phyloP scores from a whole-genome alignment of 2,329 filamentous ascomycete genomes.

The Botrytis pseudocinerea region DNA sequence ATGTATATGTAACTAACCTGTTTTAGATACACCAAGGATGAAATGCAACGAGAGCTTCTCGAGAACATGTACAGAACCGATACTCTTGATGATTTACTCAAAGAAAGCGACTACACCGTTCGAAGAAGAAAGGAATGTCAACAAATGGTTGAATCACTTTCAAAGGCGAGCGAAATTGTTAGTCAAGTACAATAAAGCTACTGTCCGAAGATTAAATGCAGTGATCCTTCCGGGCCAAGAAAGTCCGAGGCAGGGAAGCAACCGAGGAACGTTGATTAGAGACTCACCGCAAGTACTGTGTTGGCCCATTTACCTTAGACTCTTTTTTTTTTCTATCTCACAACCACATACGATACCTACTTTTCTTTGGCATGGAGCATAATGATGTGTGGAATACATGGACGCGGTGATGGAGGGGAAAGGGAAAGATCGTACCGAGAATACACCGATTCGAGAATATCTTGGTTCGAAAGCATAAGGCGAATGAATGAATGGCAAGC shows the following conservation, averaged over 20 bases:
- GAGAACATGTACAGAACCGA: conserved; percentile 96
- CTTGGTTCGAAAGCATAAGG: conserved; percentile 28
- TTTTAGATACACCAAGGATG: conserved; percentile 84
- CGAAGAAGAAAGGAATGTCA: conserved; percentile 96
- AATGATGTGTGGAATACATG: conserved; percentile 34
- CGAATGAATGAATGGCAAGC: conserved; percentile 27
- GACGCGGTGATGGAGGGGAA: conserved; percentile 27
- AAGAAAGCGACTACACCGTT: conserved; percentile 97
- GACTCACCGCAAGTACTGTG: conserved; percentile 28
- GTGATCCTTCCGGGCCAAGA: conserved; percentile 25
- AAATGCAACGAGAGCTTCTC: conserved; percentile 96
- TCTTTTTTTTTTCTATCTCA: conserved; percentile 27
- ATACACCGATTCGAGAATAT: conserved; percentile 13
- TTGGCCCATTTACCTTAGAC: conserved; percentile 29
- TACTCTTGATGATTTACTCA: conserved; percentile 89
- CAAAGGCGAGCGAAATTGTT: conserved; percentile 92
- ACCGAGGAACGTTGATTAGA: conserved; percentile 27
- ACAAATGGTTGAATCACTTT: conserved; percentile 96
- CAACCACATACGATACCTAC: conserved; percentile 35
- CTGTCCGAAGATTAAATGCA: conserved; percentile 27
- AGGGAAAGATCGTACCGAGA: conserved; percentile 16
- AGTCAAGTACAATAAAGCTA: conserved; percentile 59
- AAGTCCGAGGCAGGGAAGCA: conserved; percentile 25
- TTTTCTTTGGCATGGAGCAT: conserved; percentile 32
- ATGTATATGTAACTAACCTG: conserved; percentile 25